Conservation (phyloP, 2,329 filamentous ascomycete species). For the Penicillium sp. region DNA sequence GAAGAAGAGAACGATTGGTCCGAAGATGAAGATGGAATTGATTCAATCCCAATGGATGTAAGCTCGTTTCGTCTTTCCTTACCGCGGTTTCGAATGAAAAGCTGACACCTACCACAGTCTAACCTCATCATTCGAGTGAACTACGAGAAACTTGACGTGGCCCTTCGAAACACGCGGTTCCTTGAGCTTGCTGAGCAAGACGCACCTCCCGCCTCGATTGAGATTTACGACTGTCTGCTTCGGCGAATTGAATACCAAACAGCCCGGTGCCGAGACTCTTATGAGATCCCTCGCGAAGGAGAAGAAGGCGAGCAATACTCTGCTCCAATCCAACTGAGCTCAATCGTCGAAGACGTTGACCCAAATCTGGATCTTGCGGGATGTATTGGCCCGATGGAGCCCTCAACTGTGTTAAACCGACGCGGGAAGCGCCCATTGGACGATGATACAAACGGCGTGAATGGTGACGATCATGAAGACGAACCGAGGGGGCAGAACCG, state of each 20-base stretch:
- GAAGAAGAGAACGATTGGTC: constrained; percentile 39
- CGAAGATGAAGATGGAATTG: constrained; percentile 36
- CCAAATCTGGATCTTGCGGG: constrained; percentile 38
- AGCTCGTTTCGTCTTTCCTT: constrained; percentile 6
- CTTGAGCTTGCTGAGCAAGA: constrained; percentile 68
- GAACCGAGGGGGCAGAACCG: constrained; percentile 26
- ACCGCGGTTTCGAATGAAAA: constrained; percentile 11
- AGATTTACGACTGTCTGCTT: constrained; percentile 74
- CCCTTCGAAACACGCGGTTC: constrained; percentile 75
- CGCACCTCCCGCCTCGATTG: constrained; percentile 70
- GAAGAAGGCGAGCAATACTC: constrained; percentile 43
- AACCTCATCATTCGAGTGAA: constrained; percentile 76
- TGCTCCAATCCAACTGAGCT: constrained; percentile 34
- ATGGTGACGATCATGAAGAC: constrained; percentile 51
- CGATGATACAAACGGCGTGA: constrained; percentile 22
- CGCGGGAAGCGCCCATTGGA: constrained; percentile 34
- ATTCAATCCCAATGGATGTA: constrained; percentile 40
- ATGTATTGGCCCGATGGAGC: constrained; percentile 35
- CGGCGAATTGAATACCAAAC: constrained; percentile 67
- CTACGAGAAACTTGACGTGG: constrained; percentile 77
- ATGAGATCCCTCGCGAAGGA: constrained; percentile 40
- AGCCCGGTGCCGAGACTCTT: constrained; percentile 58
- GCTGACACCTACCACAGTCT: constrained; percentile 50
- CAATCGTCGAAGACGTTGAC: constrained; percentile 38
- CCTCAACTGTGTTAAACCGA: constrained; percentile 23